Percentiles rank a stretch among this genome's conserved stretches.
Conservation (phyloP, 306 rosid species). For the Abrus pulchellus region DNA sequence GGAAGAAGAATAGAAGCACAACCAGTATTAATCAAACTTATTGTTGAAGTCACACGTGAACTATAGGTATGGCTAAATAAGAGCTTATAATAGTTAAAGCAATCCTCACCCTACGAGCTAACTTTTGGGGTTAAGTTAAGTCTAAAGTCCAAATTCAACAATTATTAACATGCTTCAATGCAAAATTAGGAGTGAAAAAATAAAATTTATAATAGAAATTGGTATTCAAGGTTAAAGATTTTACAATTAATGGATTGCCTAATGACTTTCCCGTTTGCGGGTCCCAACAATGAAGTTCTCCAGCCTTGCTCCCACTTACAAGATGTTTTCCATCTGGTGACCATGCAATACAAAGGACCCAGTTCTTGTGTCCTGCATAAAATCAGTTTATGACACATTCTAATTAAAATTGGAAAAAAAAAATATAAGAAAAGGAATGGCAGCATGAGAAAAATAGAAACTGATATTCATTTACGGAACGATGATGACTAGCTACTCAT, state of each 20-base stretch:
- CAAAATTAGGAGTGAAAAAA: neutral
- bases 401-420: conserved; percentile 9
- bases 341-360: conserved; percentile 98
- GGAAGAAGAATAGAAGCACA: conserved; percentile 3
- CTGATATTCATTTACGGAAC: no score
- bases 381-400: conserved; percentile 18
- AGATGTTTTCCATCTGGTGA: conserved; percentile 94
- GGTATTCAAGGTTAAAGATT: conserved; percentile 37
- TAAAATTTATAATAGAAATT: neutral
- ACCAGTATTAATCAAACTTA: neutral
- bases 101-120: no score
- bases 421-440: neutral
- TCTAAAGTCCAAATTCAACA: no score
- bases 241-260: conserved; percentile 77
- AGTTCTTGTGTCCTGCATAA: conserved; percentile 83
- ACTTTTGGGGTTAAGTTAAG: no score
- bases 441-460: no score
- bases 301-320: conserved; percentile 95
- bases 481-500: neutral
- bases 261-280: conserved; percentile 86
- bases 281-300: conserved; percentile 93
- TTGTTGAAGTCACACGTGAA: no score
- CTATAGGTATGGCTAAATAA: no score
- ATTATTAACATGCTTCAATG: no score
- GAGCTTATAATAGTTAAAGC: no score